These are phyloP conservation scores for Fraxinus ornus DNA, from an alignment of 305 asterid species.

Conservation along the genomic window DNA sequence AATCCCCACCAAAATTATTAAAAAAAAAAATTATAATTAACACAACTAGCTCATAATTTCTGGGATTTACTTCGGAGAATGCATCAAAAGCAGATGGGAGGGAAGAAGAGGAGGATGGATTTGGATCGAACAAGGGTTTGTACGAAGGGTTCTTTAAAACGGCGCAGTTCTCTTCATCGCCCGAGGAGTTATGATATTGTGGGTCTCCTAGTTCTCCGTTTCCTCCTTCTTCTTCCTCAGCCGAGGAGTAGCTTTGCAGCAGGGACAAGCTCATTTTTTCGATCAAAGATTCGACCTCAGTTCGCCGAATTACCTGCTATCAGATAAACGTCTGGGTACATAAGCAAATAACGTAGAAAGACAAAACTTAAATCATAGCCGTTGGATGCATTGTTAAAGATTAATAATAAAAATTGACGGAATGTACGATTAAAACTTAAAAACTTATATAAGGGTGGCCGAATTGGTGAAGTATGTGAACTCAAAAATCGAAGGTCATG, in stretches of 20 bases:
- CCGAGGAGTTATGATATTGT: conserved; percentile 34
- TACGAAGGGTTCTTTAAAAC: conserved; percentile 43
- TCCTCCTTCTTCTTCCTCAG: conserved; percentile 56
- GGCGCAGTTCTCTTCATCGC: conserved; percentile 39
- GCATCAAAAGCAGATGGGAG: conserved; percentile 85
- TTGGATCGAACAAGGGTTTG: conserved; percentile 67
- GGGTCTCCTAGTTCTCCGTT: conserved; percentile 17
- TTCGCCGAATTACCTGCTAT: neutral
- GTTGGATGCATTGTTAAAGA: neutral
- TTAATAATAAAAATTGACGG: too few species aligned
- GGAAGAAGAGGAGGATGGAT: conserved; percentile 62
- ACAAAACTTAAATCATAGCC: neutral
- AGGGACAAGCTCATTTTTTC: conserved; percentile 71
- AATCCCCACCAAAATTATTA: conserved; percentile 23
- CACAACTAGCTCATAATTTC: neutral
- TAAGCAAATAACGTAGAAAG: too few species aligned
- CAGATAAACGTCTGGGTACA: neutral
- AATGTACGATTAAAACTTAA: too few species aligned
- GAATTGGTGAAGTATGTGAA: too few species aligned
- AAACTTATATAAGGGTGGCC: too few species aligned
- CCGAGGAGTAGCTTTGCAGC: conserved; percentile 87
- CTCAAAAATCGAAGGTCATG: too few species aligned
- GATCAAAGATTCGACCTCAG: conserved; percentile 11
- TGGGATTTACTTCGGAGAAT: conserved; percentile 64
- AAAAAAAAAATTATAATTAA: too few species aligned